Percentiles rank a stretch among this genome's conserved stretches.
These are phyloP conservation scores for Geotrichum klebahnii DNA, from an alignment of 1,139 yeast genomes.

Conservation along the genomic window DNA sequence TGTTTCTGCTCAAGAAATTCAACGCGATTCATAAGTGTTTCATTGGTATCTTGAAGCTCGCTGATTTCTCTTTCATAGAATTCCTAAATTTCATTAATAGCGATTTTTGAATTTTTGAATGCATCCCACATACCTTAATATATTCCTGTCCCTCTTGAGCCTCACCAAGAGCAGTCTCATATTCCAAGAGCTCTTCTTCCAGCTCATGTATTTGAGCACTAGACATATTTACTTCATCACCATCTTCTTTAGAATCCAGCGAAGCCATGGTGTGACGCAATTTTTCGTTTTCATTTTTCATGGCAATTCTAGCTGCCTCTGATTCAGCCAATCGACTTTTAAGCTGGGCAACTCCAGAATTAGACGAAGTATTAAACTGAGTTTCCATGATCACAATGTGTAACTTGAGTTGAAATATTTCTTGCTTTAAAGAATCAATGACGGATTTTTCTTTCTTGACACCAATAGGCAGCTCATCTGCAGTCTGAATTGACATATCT, in stretches of 20 bases:
- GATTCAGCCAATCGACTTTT: constrained; percentile 25
- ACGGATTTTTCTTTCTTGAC: constrained; percentile 16
- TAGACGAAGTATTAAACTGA: constrained; percentile 22
- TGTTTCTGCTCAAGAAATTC: constrained; percentile 6
- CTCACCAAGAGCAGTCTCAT: constrained; percentile 12
- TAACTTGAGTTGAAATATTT: constrained; percentile 26
- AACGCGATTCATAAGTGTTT: constrained; percentile 6
- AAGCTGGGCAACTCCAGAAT: constrained; percentile 26
- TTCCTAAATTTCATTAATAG: constrained; percentile 7
- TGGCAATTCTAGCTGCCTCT: constrained; percentile 24
- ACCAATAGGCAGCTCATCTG: constrained; percentile 11
- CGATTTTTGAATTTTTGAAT: background rate
- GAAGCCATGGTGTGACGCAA: constrained; percentile 22
- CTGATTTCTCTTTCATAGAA: constrained; percentile 9
- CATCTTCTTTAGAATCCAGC: constrained; percentile 18
- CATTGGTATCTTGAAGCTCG: constrained; percentile 7
- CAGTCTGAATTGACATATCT: background rate
- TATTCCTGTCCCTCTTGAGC: constrained; percentile 1
- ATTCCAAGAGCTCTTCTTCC: constrained; percentile 13
- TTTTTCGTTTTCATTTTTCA: constrained; percentile 26
- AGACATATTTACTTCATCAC: constrained; percentile 4
- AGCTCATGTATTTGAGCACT: constrained; percentile 8
- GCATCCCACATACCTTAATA: constrained; percentile 6
- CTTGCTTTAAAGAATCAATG: constrained; percentile 24
- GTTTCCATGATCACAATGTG: constrained; percentile 25